Evolutionary conservation across 2,329 filamentous ascomycete species (phyloP), one percentile per base, ranked within the genome.

Genomic region (Pseudogymnoascus sp.): DNA sequence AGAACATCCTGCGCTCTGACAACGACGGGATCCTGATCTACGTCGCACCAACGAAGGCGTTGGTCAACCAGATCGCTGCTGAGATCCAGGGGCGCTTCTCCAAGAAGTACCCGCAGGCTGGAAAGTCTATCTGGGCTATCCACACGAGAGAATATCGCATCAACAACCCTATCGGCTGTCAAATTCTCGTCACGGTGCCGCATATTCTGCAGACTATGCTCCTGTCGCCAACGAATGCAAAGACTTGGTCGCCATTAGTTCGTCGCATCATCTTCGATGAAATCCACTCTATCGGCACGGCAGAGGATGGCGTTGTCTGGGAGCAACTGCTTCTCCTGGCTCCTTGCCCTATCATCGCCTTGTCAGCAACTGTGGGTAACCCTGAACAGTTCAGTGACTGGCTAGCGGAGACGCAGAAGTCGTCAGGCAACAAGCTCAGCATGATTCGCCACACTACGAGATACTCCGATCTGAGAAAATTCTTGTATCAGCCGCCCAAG

Each of bases 201-300:
- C 86, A 91, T 70, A 87, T 93, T 40, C 77, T 93, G 2, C 89
- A 93, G 68, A 91, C 90, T 62, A 90, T 93, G 87, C 78, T 93
- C 1, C 76, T 89, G 60, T 80, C 83, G 0, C 85, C 88, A 0
- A 77, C 79, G 0, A 89, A 91, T 67, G 86, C 88, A 3, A 7
- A 76, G 78, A 1, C 59, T 67, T 93, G 89, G 89, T 82, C 88
- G 0, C 79, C 80, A 3, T 78, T 87, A 61, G 81, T 93, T 12
- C 89, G 85, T 68, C 82, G 88, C 59, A 91, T 93, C 70, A 91
- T 93, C 60, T 93, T 93, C 64, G 89, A 93, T 70, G 89, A 93
- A 75, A 86, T 93, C 1, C 89, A 93, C 72, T 91, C 84, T 35
- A 93, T 93, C 64, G 88, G 89, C 0, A 86, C 92, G 71, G 82